These are phyloP conservation scores for Rhodocollybia butyracea DNA, from an alignment of 768 basidiomycete genomes.

Conservation along the genomic window DNA sequence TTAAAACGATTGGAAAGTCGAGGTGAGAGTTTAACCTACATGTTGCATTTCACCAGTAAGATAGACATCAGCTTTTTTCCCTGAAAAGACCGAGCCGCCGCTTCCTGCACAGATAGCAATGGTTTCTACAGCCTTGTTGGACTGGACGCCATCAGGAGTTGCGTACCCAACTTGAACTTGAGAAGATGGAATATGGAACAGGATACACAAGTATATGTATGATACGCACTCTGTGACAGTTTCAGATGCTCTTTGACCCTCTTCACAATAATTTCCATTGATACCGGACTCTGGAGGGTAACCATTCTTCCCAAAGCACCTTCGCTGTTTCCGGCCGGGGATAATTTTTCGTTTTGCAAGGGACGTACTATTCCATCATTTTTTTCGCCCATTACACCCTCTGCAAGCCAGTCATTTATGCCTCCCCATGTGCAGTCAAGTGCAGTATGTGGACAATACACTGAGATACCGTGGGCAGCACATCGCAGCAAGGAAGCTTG, in stretches of 20 bases:
- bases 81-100: constrained; percentile 74
- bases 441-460: constrained; percentile 87
- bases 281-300: constrained; percentile 51
- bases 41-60: constrained; percentile 93
- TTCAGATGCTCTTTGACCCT: constrained; percentile 70
- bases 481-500: constrained; percentile 80
- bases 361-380: constrained; percentile 27
- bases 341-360: constrained; percentile 39
- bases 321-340: constrained; percentile 32
- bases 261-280: constrained; percentile 55
- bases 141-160: constrained; percentile 16
- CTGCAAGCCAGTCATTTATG: constrained; percentile 87
- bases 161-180: constrained; percentile 70
- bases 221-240: constrained; percentile 53
- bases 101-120: constrained; percentile 92
- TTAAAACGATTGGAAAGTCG: neutral
- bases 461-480: constrained; percentile 76
- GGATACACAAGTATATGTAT: constrained; percentile 7
- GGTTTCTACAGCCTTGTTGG: constrained; percentile 41
- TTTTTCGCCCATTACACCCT: constrained; percentile 40
- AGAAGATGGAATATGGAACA: neutral
- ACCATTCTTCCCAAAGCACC: constrained; percentile 73
- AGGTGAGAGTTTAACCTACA: constrained; percentile 43
- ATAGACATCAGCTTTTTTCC: constrained; percentile 78
- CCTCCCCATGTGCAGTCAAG: constrained; percentile 84